Conservation (phyloP, 257 asterid genomes). For the Solanum chilense region DNA sequence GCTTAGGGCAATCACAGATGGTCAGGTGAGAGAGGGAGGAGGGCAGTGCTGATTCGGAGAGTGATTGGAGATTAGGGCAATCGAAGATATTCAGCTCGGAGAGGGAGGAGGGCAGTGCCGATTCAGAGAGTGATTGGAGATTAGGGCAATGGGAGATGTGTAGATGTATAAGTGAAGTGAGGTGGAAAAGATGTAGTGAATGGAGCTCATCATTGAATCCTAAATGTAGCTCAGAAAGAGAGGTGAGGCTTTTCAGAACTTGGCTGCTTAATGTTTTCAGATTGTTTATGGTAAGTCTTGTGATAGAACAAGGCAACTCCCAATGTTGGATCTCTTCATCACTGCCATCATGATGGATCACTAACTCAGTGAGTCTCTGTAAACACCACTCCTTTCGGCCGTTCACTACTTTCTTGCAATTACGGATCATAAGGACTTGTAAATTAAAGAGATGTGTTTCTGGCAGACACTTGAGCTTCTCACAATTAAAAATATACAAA, state of each 20-base stretch:
- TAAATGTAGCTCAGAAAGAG: not conserved
- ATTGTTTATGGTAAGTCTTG: rapidly evolving
- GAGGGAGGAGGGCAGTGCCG: too few relatives aligned
- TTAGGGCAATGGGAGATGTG: rapidly evolving
- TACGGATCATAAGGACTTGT: rapidly evolving
- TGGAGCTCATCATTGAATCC: not conserved
- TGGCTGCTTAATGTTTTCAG: not conserved
- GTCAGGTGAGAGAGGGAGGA: not conserved
- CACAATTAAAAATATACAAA: too few relatives aligned
- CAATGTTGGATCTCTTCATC: too few relatives aligned
- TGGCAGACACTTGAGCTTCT: too few relatives aligned
- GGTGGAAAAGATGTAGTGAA: not conserved
- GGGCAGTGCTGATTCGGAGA: too few relatives aligned
- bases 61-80: too few relatives aligned
- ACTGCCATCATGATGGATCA: too few relatives aligned
- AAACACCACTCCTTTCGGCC: too few relatives aligned
- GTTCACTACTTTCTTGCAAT: too few relatives aligned
- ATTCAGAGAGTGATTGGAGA: not conserved
- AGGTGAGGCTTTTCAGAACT: not conserved
- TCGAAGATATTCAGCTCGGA: rapidly evolving
- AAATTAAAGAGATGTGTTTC: too few relatives aligned
- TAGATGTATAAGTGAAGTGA: not conserved
- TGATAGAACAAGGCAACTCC: not conserved
- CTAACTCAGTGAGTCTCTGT: too few relatives aligned
- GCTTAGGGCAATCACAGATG: not conserved